These are phyloP conservation scores for Aspergillus tanneri DNA, from an alignment of 2,329 filamentous ascomycete species.

Conservation along the genomic window DNA sequence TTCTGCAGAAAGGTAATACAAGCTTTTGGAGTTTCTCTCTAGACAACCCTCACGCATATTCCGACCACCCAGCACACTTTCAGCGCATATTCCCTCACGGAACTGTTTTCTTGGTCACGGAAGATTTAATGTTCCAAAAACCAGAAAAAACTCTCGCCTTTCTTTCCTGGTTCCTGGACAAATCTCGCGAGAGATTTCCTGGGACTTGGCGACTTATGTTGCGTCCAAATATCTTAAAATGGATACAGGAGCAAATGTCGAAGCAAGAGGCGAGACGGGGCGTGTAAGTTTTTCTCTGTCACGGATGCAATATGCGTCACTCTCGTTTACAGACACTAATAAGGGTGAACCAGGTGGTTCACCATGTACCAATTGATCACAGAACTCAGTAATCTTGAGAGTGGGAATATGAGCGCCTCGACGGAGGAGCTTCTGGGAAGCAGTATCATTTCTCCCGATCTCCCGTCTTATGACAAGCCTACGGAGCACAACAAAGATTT, in stretches of 20 bases:
- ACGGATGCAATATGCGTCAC: not conserved
- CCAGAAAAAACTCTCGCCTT: conserved; percentile 31
- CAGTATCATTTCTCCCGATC: conserved; percentile 29
- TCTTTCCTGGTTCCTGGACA: conserved; percentile 38
- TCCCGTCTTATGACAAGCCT: conserved; percentile 32
- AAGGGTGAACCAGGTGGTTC: conserved; percentile 19
- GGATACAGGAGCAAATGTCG: conserved; percentile 29
- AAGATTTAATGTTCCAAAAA: conserved; percentile 38
- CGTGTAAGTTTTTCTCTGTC: conserved; percentile 19
- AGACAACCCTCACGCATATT: conserved; percentile 23
- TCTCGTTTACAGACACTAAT: not conserved
- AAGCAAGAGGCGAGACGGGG: conserved; percentile 14
- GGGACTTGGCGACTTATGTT: conserved; percentile 42
- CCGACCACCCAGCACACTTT: conserved; percentile 25
- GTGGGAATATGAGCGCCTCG: conserved; percentile 17
- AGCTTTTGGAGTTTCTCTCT: conserved; percentile 39
- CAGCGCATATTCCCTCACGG: conserved; percentile 42
- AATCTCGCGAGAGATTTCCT: conserved; percentile 20
- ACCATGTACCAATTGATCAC: conserved; percentile 31
- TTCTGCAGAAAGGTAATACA: conserved; percentile 23
- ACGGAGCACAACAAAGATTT: conserved; percentile 25
- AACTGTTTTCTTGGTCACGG: conserved; percentile 41
- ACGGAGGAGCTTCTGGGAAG: conserved; percentile 25
- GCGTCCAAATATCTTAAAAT: conserved; percentile 37
- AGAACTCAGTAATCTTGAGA: conserved; percentile 12